These are phyloP conservation scores for Penicillium fimorum DNA, from an alignment of 495 filamentous ascomycete genomes.

Conservation along the genomic window DNA sequence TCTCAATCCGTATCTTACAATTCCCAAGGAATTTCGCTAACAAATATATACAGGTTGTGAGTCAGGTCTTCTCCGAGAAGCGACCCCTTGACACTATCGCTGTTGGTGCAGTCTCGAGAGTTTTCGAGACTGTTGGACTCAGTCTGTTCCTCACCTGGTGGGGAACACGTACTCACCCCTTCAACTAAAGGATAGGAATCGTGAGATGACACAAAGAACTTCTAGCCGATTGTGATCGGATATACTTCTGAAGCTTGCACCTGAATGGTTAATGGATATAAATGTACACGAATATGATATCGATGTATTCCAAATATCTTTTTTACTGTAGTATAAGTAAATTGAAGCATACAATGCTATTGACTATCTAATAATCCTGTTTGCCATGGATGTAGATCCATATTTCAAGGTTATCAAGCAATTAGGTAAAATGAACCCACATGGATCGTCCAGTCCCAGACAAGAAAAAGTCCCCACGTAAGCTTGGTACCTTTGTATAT, in stretches of 20 bases:
- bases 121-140: slow-evolving; percentile 91
- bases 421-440: slow-evolving; percentile 6
- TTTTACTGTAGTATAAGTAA: neutral
- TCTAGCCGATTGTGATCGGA: neutral
- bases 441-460: slow-evolving; percentile 3
- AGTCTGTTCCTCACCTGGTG: slow-evolving; percentile 93
- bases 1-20: neutral
- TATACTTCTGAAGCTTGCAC: neutral
- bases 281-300: slow-evolving; percentile 11
- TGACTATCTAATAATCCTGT: neutral
- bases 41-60: slow-evolving; percentile 63
- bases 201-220: neutral
- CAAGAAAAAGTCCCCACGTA: neutral
- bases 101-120: slow-evolving; percentile 73
- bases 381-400: neutral
- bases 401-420: neutral
- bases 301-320: neutral
- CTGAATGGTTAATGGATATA: slow-evolving; percentile 6
- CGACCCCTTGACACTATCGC: slow-evolving; percentile 86
- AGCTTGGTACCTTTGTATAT: neutral
- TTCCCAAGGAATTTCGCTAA: neutral
- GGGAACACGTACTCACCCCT: slow-evolving; percentile 89
- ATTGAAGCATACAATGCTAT: no score
- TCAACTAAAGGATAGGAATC: slow-evolving; percentile 48
- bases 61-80: slow-evolving; percentile 86